Evolutionary conservation across 2,329 filamentous ascomycete species (phyloP), one percentile per base, ranked within the genome.

Genomic region (Ascochyta pisi): DNA sequence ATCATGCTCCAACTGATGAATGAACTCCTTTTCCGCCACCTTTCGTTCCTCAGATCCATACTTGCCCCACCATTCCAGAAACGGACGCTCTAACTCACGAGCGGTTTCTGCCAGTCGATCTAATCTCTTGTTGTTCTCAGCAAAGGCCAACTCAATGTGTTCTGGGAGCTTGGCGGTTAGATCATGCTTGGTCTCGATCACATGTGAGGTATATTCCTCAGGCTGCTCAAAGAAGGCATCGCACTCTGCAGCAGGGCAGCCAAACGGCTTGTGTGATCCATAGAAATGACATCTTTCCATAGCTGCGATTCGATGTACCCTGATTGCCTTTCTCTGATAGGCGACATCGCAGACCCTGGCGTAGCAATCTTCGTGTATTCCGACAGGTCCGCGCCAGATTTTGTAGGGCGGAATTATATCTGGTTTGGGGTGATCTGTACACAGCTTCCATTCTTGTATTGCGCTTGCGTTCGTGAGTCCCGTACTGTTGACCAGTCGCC

Each of bases 41-140:
- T 23, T 44, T 37, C 40, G 39, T 19, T 37, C 22, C 31, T 51
- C 39, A 15, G 48, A 51, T 13, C 48, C 48, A 15, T 42, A 19
- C 24, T 29, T 44, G n/a, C 39, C 39, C 48, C 48, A 51, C 48
- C 48, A 51, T 31, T 54, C 22, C 44, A 41, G 22, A 24, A 50
- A 45, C 15, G 45, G 23, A 16, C 44, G 31, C 35, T 42, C 22
- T 19, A 41, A 62, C 44, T 22, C 68, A 62, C 26, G 38, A 6
- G 31, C 26, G 34, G 22, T n/a, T 7, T 53, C 22, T 12, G 8
- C n/a, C 33, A 41, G 26, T 34, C 16, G 41, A 56, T 52, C 55
- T 41, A 31, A 49, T 45, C 44, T 50, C 61, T 42, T 54, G 45
- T 56, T 35, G 40, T 33, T 60, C 60, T 37, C 38, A 31, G 27